Evolutionary conservation across 106 monocot species (phyloP).

Genomic region (Amphibolis antarctica): DNA sequence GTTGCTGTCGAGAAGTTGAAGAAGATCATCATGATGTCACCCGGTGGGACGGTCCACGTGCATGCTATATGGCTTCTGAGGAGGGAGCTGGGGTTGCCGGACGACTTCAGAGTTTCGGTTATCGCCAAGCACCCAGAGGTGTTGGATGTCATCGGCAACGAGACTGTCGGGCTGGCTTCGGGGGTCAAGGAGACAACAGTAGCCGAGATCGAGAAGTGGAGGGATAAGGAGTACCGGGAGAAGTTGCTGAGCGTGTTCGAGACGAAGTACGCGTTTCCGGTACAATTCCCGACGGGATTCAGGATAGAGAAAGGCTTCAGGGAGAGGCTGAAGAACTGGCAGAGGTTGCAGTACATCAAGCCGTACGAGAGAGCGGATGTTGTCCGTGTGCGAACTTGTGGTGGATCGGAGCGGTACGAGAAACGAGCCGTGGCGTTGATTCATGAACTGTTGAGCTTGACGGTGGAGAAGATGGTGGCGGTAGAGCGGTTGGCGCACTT

Average conservation of each 20-base stretch:
- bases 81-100: slow-evolving; percentile 57
- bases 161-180: slow-evolving; percentile 26
- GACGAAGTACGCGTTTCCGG: slow-evolving; percentile 66
- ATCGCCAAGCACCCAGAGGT: slow-evolving; percentile 22
- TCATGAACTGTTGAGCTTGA: slow-evolving; percentile 75
- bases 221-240: slow-evolving; percentile 54
- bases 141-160: slow-evolving; percentile 29
- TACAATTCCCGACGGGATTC: slow-evolving; percentile 73
- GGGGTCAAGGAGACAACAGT: slow-evolving; percentile 24
- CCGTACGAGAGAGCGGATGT: slow-evolving; percentile 45
- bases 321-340: slow-evolving; percentile 71
- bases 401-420: slow-evolving; percentile 35
- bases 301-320: slow-evolving; percentile 48
- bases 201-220: slow-evolving; percentile 64
- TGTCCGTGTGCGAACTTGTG: slow-evolving; percentile 10
- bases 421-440: slow-evolving; percentile 60
- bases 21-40: slow-evolving; percentile 73
- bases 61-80: slow-evolving; percentile 80
- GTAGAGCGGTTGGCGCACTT: slow-evolving; percentile 70
- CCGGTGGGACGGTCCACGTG: slow-evolving; percentile 19
- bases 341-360: slow-evolving; percentile 53
- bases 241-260: slow-evolving; percentile 73
- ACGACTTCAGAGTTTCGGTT: slow-evolving; percentile 29
- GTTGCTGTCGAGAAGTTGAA: slow-evolving; percentile 30
- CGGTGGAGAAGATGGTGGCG: slow-evolving; percentile 57